A percentile compares a stretch with the other conserved stretches of the same genome.
These are phyloP conservation scores for Gracilaria vermiculophylla DNA, from an alignment of 23 red algal genomes.

Conservation along the genomic window DNA sequence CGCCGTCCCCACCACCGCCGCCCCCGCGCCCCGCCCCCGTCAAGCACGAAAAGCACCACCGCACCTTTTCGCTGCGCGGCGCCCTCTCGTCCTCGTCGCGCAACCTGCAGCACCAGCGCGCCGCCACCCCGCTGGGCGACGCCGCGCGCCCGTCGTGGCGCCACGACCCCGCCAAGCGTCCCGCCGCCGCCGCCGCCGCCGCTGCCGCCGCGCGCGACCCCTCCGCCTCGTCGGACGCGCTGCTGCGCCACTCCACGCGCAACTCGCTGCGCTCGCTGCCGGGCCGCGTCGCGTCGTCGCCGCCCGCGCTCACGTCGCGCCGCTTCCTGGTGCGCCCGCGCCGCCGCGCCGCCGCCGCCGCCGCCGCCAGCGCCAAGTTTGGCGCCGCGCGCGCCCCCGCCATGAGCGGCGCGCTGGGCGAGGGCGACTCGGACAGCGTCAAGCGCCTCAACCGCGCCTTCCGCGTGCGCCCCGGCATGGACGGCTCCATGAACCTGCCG, in stretches of 20 bases:
- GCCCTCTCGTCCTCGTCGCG: constrained; percentile 17
- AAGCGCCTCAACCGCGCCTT: constrained; percentile 36
- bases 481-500: constrained; percentile 33
- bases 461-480: constrained; percentile 7
- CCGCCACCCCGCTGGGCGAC: constrained; percentile 15
- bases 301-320: constrained; percentile 29
- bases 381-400: background rate
- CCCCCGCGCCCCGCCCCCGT: background rate
- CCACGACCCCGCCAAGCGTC: background rate
- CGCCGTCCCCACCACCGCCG: no score
- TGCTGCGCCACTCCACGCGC: background rate
- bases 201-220: background rate
- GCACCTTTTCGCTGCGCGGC: background rate
- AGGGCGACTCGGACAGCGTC: constrained; percentile 56
- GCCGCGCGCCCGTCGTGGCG: background rate
- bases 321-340: background rate
- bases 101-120: constrained; percentile 3
- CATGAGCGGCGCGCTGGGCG: constrained; percentile 38
- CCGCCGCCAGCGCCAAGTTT: background rate
- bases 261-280: constrained; percentile 43
- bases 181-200: background rate
- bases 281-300: constrained; percentile 47
- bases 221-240: constrained; percentile 2
- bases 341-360: background rate
- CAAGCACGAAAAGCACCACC: background rate